Base-by-base conservation (phyloP, 257 asterid genomes). In the Handroanthus guayacan region DNA sequence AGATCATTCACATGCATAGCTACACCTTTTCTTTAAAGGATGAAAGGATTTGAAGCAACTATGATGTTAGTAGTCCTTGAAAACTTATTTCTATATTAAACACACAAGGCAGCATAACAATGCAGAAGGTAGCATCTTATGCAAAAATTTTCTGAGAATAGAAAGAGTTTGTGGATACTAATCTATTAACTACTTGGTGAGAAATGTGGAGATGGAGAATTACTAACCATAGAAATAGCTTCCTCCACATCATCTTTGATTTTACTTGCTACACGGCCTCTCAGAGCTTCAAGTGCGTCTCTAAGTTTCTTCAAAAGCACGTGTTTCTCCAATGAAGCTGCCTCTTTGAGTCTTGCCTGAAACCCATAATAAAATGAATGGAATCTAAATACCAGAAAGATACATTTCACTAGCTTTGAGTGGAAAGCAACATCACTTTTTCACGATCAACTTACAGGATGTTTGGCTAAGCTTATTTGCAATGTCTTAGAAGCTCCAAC, bases 251-350 rank as follows among this genome's bases (percentile, higher is more conserved):
- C 99, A 75, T 94, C 97, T 79, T 86, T 86, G 91, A 85, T 90
- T 83, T 74, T 89, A 36, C 92, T 90, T 41, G 90, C 89, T 71
- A 92, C 95, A 6, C 94, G 97, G 25, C 96, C 99, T 86, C 84
- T 88, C 75, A 94, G 76, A 50, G 92, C 89, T 86, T 92, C 97
- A 75, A 94, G 96, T 38, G 97, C 88, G 78, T 94, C 99, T 82
- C 97, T 86, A 61, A 94, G 97, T 87, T 90, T 94, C 87, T 90
- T 94, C 50, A 94, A 81, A 82, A 94, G 94, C 76, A 94, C 97
- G 54, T 94, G 97, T 83, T 90, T 92, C 89, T 94, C 99, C 82
- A 94, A 65, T 7, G 99, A 94, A 79, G 96, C 97, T 67, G 97
- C 97, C 78, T 92, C 99, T 82, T 85, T 90, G 44, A 92, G 93